Evolutionary conservation across 2,329 filamentous ascomycete genomes (phyloP), one percentile per base, ranked within the genome.

Genomic region (Metarhizium sp.): DNA sequence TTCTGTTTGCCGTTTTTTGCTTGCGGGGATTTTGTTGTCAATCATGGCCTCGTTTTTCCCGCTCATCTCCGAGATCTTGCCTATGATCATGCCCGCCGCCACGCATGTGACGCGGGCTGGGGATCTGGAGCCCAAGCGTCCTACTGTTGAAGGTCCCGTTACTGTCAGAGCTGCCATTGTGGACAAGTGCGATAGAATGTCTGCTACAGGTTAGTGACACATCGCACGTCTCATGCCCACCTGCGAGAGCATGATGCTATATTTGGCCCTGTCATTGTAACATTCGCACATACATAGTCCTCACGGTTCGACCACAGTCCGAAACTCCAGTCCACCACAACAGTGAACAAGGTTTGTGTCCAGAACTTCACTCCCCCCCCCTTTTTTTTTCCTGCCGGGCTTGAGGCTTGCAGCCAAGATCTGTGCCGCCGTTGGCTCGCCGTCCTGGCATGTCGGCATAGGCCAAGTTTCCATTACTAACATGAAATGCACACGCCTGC

Each of bases 271-370:
- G 40, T 34, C 40, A 16, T 13, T 14, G 42, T 45, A 20, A 45
- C n/a, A 45, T 8, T 20, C 18, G 11, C 13, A 40, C 58, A 58
- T 53, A 50, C 52, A 55, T 59, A 81, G 80, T 87, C 10, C 76
- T 87, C 69, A 79, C 84, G 43, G 80, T 85, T 2, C 80, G 82
- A 59, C 82, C 86, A 6, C 77, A 80, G 53, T 82, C 81, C 32
- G 71, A 77, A 2, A 84, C 83, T 0, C 78, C 80, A 6, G 75
- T 90, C 25, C 84, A 86, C 59, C 86, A 90, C 62, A 84, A 89
- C 62, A 85, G 84, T 54, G 78, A 84, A 64, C 83, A 88, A 75
- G 81, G 81, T 83, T 64, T 62, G 73, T 60, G 16, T 50, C 29
- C 2, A 43, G 10, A 43, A n/a, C n/a, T 45, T 20, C 25, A 25